A percentile compares a stretch with the other conserved stretches of the same genome.
phyloP scores from a whole-genome alignment of 2,329 filamentous ascomycete species.

The Didymella pomorum region DNA sequence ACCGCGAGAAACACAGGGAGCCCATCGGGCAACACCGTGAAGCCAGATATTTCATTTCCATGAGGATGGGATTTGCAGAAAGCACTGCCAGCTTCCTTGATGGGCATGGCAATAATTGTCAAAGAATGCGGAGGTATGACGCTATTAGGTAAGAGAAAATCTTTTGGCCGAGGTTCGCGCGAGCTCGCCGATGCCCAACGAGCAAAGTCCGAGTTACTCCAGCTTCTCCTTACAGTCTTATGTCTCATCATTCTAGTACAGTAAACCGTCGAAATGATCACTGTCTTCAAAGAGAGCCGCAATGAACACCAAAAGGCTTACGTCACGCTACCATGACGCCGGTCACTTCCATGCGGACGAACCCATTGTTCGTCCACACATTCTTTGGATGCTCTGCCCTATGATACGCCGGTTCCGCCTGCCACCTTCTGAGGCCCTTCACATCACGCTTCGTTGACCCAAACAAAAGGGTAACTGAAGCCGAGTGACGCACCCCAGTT shows the following conservation, averaged over 20 bases:
- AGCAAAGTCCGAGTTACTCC: slow-evolving; percentile 10
- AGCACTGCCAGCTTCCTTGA: slow-evolving; percentile 3
- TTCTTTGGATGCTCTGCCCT: neutral
- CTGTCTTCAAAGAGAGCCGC: neutral
- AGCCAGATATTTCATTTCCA: neutral
- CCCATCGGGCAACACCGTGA: neutral
- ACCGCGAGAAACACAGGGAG: neutral
- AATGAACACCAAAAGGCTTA: neutral
- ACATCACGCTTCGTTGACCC: neutral
- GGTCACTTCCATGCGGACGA: neutral
- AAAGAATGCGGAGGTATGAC: slow-evolving; percentile 22
- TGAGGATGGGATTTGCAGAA: neutral
- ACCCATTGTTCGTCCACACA: neutral
- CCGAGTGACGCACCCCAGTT: neutral
- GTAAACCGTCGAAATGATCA: neutral
- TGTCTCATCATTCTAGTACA: neutral
- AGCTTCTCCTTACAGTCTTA: neutral
- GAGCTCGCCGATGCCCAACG: slow-evolving; percentile 7
- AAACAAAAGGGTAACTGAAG: neutral
- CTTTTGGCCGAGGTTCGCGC: slow-evolving; percentile 15
- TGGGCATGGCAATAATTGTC: slow-evolving; percentile 10
- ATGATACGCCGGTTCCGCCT: neutral
- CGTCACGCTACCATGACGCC: neutral
- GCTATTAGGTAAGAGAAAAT: slow-evolving; percentile 33
- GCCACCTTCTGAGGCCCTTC: neutral